phyloP scores from a whole-genome alignment of 2,329 filamentous ascomycete genomes.

The Didymella glomerata region DNA sequence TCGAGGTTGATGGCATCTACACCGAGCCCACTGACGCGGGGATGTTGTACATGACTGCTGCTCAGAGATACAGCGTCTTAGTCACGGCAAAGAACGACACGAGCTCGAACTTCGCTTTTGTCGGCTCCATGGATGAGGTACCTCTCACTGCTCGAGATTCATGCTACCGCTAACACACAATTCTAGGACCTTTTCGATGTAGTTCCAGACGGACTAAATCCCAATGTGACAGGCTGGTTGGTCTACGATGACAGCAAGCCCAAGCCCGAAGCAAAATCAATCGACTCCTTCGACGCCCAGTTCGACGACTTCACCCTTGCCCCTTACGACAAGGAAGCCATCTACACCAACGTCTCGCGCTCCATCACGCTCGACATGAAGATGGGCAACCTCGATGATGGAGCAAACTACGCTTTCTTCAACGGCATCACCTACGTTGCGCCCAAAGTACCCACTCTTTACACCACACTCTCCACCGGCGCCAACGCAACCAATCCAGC shows the following conservation, averaged over 20 bases:
- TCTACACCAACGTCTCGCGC: slow-evolving; percentile 69
- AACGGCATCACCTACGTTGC: slow-evolving; percentile 79
- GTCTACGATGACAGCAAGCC: slow-evolving; percentile 61
- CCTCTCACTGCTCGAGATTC: background rate
- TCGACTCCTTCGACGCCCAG: slow-evolving; percentile 68
- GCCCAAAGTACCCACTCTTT: slow-evolving; percentile 82
- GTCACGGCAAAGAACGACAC: slow-evolving; percentile 67
- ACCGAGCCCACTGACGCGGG: slow-evolving; percentile 67
- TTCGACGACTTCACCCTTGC: slow-evolving; percentile 78
- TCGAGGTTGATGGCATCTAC: slow-evolving; percentile 75
- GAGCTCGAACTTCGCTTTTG: slow-evolving; percentile 67
- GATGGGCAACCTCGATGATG: slow-evolving; percentile 74
- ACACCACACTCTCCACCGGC: slow-evolving; percentile 74
- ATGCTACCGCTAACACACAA: slow-evolving; percentile 4
- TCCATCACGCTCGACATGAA: slow-evolving; percentile 66
- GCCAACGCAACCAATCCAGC: slow-evolving; percentile 55
- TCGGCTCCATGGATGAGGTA: slow-evolving; percentile 59
- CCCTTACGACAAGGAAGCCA: slow-evolving; percentile 70
- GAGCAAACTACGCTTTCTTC: slow-evolving; percentile 68
- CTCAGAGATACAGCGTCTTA: slow-evolving; percentile 75
- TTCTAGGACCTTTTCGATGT: slow-evolving; percentile 66
- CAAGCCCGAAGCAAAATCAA: slow-evolving; percentile 59
- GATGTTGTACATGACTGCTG: slow-evolving; percentile 71
- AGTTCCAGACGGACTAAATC: slow-evolving; percentile 73
- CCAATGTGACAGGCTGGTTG: slow-evolving; percentile 65